phyloP scores from a whole-genome alignment of 164 flowering plant species.

The Tetracentron sinense region DNA sequence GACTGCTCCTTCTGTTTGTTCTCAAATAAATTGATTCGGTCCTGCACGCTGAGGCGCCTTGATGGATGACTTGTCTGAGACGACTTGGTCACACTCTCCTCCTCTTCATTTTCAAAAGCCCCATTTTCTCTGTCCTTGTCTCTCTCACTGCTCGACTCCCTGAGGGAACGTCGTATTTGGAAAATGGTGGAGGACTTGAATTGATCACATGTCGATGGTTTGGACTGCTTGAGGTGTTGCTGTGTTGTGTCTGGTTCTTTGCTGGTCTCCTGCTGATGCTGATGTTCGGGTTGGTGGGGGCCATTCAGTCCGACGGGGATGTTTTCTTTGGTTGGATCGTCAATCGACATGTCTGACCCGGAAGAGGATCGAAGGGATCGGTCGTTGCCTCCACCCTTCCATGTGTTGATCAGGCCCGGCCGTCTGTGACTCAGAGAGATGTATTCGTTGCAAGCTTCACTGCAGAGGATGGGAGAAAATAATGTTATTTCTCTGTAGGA shows the following conservation, averaged over 20 bases:
- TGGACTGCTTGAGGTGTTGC: constrained; percentile 14
- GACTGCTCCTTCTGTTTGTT: constrained; percentile 79
- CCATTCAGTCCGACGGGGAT: constrained; percentile 14
- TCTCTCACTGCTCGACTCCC: constrained; percentile 32
- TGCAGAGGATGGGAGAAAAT: constrained; percentile 21
- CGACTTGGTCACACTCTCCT: constrained; percentile 24
- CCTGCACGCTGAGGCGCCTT: constrained; percentile 92
- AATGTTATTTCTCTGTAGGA: no score
- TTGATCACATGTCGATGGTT: constrained; percentile 31
- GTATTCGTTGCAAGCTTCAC: constrained; percentile 82
- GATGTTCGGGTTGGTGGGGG: constrained; percentile 23
- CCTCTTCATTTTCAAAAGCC: constrained; percentile 15
- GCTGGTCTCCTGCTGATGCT: constrained; percentile 16
- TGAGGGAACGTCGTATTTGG: constrained; percentile 18
- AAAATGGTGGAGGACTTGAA: constrained; percentile 21
- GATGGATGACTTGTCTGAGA: constrained; percentile 39
- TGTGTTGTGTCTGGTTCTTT: constrained; percentile 16
- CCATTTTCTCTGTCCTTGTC: constrained; percentile 27
- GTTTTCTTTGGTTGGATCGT: constrained; percentile 45
- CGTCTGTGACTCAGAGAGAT: constrained; percentile 61
- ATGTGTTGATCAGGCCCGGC: constrained; percentile 49
- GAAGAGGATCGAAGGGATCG: constrained; percentile 53
- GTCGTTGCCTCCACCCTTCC: constrained; percentile 45
- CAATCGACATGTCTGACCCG: constrained; percentile 88
- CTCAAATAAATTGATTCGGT: constrained; percentile 84